Percentiles rank a stretch among this genome's conserved stretches.
These are phyloP conservation scores for Taphrina sp. DNA, from an alignment of 1,139 yeast species.

Conservation along the genomic window DNA sequence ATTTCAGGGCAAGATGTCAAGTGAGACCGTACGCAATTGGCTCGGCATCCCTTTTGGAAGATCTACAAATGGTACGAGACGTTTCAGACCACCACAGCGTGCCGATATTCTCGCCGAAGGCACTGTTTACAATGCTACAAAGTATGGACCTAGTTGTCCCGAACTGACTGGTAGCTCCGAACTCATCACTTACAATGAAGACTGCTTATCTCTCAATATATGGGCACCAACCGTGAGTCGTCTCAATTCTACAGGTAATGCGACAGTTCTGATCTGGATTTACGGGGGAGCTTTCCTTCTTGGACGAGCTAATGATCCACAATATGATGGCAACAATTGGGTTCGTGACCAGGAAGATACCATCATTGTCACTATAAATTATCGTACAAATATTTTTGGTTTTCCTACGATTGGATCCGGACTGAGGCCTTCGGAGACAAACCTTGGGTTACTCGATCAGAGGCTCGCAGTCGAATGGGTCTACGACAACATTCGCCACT, in stretches of 20 bases:
- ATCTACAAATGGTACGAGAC: constrained; percentile 8
- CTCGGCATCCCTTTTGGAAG: constrained; percentile 17
- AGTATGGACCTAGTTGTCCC: constrained; percentile 16
- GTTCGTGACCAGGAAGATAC: constrained; percentile 22
- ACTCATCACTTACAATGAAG: constrained; percentile 2
- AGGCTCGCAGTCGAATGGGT: constrained; percentile 46
- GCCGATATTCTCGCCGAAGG: constrained; percentile 3
- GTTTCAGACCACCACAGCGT: constrained; percentile 22
- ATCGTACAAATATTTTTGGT: constrained; percentile 14
- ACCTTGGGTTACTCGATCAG: constrained; percentile 46
- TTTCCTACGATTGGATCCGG: constrained; percentile 36
- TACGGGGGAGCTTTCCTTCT: constrained; percentile 15
- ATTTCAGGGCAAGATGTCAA: constrained; percentile 7
- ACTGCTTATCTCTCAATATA: constrained; percentile 24
- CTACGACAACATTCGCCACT: constrained; percentile 42
- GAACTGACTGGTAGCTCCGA: constrained; percentile 3
- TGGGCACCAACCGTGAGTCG: constrained; percentile 23
- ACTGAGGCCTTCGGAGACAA: constrained; percentile 32
- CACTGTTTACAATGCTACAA: constrained; percentile 8
- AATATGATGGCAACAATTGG: constrained; percentile 14
- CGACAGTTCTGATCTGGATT: constrained; percentile 24
- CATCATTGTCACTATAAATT: constrained; percentile 15
- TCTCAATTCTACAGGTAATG: constrained; percentile 1
- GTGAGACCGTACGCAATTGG: constrained; percentile 18
- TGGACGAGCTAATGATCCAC: background rate